phyloP scores from a whole-genome alignment of 441 rosid genomes.

The Pelargonium myrrhifolium region DNA sequence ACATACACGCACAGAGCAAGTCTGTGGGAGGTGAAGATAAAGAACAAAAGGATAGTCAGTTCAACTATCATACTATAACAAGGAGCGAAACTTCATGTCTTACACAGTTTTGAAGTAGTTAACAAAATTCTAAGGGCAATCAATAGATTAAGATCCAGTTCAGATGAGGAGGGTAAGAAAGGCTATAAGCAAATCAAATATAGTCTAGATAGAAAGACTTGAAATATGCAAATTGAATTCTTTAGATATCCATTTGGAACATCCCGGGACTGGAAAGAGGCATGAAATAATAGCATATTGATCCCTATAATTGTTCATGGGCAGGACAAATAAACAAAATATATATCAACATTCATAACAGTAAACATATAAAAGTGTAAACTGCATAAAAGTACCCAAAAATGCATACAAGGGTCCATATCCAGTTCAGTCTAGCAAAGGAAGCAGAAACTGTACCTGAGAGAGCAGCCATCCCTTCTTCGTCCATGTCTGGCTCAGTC shows the following conservation, averaged over 20 bases:
- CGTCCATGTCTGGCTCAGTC: constrained; percentile 45
- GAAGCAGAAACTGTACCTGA: not conserved
- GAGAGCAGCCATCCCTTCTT: not conserved
- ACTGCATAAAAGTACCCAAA: not conserved
- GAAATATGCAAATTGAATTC: not conserved
- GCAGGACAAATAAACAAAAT: not conserved
- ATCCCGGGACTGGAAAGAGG: not conserved
- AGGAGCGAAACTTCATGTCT: not conserved
- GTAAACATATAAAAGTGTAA: not conserved
- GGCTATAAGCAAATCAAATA: not conserved
- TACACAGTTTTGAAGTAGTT: not conserved
- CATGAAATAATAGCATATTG: not conserved
- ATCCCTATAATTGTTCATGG: not conserved
- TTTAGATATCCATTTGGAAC: not conserved
- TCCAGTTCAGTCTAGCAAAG: constrained; percentile 38
- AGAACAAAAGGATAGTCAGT: not conserved
- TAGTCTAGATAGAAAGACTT: not conserved
- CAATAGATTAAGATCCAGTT: not conserved
- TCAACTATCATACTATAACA: not conserved
- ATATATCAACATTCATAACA: not conserved
- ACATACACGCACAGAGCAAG: not conserved
- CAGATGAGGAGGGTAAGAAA: not conserved
- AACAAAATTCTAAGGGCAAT: not conserved
- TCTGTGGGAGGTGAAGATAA: not conserved
- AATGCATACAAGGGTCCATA: constrained; percentile 28